These are phyloP conservation scores for Paramecium octaurelia DNA, from an alignment of 73 alveolate genomes.

Conservation along the genomic window DNA sequence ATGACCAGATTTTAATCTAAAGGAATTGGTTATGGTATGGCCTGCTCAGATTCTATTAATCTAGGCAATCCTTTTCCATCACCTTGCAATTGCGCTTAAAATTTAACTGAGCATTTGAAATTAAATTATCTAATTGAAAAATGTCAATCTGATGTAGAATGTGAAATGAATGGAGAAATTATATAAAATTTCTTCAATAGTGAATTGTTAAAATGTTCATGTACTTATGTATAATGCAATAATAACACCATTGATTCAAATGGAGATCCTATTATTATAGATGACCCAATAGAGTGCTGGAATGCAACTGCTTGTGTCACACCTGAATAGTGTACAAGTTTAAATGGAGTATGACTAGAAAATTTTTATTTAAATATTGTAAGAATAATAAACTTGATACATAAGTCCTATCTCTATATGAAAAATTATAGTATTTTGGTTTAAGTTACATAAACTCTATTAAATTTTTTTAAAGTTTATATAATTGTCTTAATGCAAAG, in stretches of 20 bases:
- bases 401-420: no score
- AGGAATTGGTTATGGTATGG: neutral
- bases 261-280: neutral
- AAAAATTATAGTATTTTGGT: neutral
- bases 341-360: neutral
- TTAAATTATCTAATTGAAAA: neutral
- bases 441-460: neutral
- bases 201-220: neutral
- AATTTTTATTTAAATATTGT: neutral
- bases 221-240: neutral
- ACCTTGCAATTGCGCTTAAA: slow-evolving; percentile 22
- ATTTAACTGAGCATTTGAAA: neutral
- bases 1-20: neutral
- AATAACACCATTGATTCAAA: slow-evolving; percentile 16
- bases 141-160: neutral
- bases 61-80: slow-evolving; percentile 36
- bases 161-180: slow-evolving; percentile 25
- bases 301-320: slow-evolving; percentile 22
- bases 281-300: slow-evolving; percentile 39
- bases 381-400: neutral
- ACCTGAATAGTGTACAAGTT: neutral
- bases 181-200: neutral
- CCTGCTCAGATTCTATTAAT: neutral
- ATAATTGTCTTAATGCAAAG: no score
- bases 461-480: no score